Conservation (phyloP, 176 grass and related monocot genomes). For the Cenchrus purpureus region DNA sequence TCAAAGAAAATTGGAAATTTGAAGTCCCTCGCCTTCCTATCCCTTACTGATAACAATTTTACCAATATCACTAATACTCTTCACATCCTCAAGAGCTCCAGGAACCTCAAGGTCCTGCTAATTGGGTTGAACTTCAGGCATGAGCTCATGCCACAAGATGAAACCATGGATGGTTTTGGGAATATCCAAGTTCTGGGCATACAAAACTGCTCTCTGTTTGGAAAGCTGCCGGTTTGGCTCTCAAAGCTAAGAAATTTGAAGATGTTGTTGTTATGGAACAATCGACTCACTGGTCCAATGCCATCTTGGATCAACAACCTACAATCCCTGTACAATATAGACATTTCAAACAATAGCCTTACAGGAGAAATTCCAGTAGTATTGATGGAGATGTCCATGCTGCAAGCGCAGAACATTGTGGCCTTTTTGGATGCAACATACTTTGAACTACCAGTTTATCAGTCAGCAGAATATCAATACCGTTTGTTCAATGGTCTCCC, state of each 20-base stretch:
- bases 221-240: constrained; percentile 36
- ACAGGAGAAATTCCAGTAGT: constrained; percentile 30
- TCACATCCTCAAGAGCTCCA: constrained; percentile 18
- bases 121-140: background rate
- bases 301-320: constrained; percentile 27
- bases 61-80: constrained; percentile 30
- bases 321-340: constrained; percentile 16
- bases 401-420: background rate
- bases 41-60: background rate
- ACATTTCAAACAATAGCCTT: constrained; percentile 35
- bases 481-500: background rate
- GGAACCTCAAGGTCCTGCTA: constrained; percentile 23
- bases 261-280: constrained; percentile 12
- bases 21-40: constrained; percentile 33
- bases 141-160: constrained; percentile 34
- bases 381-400: constrained; percentile 18
- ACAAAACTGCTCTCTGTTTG: constrained; percentile 3
- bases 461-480: background rate
- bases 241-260: constrained; percentile 27
- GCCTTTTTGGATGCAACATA: background rate
- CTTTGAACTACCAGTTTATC: constrained; percentile 34
- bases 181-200: constrained; percentile 32
- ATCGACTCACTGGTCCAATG: constrained; percentile 35
- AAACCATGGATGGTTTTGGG: constrained; percentile 3
- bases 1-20: constrained; percentile 22